Conservation (phyloP, 2,329 filamentous ascomycete genomes). For the Sporothrix dimorphospora region DNA sequence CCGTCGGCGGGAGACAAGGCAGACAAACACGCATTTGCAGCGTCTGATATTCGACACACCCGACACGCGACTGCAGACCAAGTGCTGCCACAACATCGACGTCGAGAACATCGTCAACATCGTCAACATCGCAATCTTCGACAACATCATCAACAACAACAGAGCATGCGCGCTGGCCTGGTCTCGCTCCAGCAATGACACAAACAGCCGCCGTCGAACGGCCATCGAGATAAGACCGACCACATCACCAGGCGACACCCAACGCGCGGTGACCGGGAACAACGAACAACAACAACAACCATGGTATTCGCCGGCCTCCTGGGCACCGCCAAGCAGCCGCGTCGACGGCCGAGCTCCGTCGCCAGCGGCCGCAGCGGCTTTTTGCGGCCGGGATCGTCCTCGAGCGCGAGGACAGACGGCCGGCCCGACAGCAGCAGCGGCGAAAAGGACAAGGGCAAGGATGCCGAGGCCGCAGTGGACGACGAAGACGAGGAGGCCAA, state of each 20-base stretch:
- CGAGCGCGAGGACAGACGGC: slow-evolving; percentile 1
- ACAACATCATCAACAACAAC: neutral
- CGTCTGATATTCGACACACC: neutral
- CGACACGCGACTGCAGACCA: neutral
- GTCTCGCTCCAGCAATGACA: slow-evolving; percentile 25
- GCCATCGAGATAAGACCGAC: slow-evolving; percentile 21
- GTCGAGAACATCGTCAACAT: neutral
- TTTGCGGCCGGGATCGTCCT: slow-evolving; percentile 33
- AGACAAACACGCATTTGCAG: slow-evolving; percentile 11
- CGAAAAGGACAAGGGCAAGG: slow-evolving; percentile 11
- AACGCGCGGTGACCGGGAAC: neutral
- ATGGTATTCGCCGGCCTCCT: slow-evolving; percentile 29
- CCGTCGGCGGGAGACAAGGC: neutral
- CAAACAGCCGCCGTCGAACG: slow-evolving; percentile 23
- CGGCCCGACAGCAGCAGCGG: neutral
- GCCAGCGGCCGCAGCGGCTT: slow-evolving; percentile 31
- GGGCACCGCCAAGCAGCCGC: slow-evolving; percentile 12
- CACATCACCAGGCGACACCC: neutral
- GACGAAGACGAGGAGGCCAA: neutral
- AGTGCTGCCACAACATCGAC: neutral
- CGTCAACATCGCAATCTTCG: neutral
- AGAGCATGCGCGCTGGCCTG: slow-evolving; percentile 12
- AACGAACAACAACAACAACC: neutral
- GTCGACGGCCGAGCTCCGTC: slow-evolving; percentile 42
- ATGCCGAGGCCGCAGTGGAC: neutral